Conservation (phyloP, 2,329 filamentous ascomycete species). For the Colletotrichum sublineola region DNA sequence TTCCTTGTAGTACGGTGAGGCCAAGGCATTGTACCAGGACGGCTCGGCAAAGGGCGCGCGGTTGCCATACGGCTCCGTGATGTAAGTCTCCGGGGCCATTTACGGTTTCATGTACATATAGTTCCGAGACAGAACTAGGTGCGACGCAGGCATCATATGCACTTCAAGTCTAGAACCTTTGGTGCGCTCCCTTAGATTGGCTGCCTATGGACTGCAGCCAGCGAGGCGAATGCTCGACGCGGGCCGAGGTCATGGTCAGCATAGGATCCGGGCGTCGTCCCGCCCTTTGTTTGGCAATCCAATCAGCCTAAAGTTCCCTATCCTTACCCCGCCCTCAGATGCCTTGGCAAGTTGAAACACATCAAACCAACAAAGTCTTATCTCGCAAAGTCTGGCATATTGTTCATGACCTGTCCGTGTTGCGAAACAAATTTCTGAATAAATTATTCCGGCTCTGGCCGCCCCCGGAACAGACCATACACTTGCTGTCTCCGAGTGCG, state of each 20-base stretch:
- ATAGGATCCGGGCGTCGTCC: background rate
- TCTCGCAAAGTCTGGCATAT: background rate
- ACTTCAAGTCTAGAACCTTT: background rate
- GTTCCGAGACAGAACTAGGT: background rate
- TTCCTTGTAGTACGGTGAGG: slow-evolving; percentile 71
- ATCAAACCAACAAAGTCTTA: background rate
- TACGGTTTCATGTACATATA: background rate
- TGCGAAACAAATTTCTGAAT: background rate
- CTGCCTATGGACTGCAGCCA: too few species aligned
- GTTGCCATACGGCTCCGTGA: slow-evolving; percentile 17
- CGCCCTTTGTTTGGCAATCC: background rate
- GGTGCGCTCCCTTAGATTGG: too few species aligned
- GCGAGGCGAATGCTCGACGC: too few species aligned
- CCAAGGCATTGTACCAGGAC: slow-evolving; percentile 47
- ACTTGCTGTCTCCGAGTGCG: background rate
- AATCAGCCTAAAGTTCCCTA: background rate
- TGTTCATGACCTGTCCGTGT: too few species aligned
- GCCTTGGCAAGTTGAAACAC: background rate
- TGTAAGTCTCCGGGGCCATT: background rate
- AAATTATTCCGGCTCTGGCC: too few species aligned
- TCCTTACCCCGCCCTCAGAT: background rate
- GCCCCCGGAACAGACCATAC: too few species aligned
- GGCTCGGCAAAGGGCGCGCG: slow-evolving; percentile 44
- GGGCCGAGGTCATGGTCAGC: background rate
- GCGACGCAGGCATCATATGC: background rate